Evolutionary conservation across 257 asterid species (phyloP), one percentile per base, ranked within the genome.

Genomic region (Capsicum baccatum): DNA sequence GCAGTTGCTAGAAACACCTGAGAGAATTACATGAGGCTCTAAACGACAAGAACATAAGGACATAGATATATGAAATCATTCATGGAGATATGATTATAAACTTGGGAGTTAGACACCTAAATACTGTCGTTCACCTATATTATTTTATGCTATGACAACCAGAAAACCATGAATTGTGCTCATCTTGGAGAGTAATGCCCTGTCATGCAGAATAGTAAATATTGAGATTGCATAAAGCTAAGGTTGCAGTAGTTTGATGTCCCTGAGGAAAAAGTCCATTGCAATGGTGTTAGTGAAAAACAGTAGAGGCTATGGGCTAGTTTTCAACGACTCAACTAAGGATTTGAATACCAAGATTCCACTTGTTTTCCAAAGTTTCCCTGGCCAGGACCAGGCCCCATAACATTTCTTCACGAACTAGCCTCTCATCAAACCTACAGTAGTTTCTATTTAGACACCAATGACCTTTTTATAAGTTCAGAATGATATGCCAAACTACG

Each of bases 1-100:
- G 92, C 99, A 85, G 93, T 91, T 35, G 97, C 99, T 91, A 94
- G 88, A 88, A 96, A 94, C 47, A 96, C 97, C 99, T 96, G 92
- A 82, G 50, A 81, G 62, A 86, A 86, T 80, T 58, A 70, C 68
- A 85, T 37, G 74, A 62, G n/a, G 12, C 62, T 74, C 80, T 50
- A 74, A 76, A 76, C 26, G 15, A 8, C 81, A 76, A 26, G 50
- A 64, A 76, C 15, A 52, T 76, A 76, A 52, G 64, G 63, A 54
- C 81, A 74, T 17, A 74, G 44, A 74, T 74, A 52, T 50, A 74
- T 21, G 8, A 74, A 74, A 50, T 50, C 80, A 8, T 74, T 12
- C 47, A 21, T 21, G 48, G 21, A 76, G 64, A 26, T 76, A 54
- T 76, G 63, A 76, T 26, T 76, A 14, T 26, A 54, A 76, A 74